A percentile compares a stretch with the other conserved stretches of the same genome.
phyloP scores from a whole-genome alignment of 2,329 filamentous ascomycete species.

The Aspergillus ochraceus region DNA sequence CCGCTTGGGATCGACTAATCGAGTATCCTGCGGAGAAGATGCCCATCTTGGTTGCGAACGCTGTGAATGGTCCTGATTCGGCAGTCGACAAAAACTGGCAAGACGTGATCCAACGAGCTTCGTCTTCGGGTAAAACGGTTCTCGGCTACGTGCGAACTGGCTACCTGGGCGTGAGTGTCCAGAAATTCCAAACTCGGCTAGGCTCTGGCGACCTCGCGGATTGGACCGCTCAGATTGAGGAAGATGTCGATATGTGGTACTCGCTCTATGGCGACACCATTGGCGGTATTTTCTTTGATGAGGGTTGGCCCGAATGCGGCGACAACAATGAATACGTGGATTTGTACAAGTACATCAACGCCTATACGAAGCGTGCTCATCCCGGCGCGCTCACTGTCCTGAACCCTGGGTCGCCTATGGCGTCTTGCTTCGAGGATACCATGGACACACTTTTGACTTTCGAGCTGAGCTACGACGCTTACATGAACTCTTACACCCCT shows the following conservation, averaged over 20 bases:
- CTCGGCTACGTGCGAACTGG: slow-evolving; percentile 22
- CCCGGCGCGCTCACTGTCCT: slow-evolving; percentile 17
- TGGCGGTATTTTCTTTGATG: slow-evolving; percentile 37
- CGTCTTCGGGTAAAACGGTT: slow-evolving; percentile 12
- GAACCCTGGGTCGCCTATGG: slow-evolving; percentile 20
- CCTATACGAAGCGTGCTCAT: slow-evolving; percentile 18
- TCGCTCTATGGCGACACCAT: slow-evolving; percentile 23
- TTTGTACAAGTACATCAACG: slow-evolving; percentile 26
- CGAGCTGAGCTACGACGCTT: slow-evolving; percentile 26
- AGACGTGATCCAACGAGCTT: slow-evolving; percentile 12
- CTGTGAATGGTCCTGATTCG: slow-evolving; percentile 18
- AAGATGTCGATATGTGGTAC: slow-evolving; percentile 21
- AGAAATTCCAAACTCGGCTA: slow-evolving; percentile 16
- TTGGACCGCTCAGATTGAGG: slow-evolving; percentile 18
- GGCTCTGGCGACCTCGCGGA: slow-evolving; percentile 16
- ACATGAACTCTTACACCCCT: slow-evolving; percentile 19
- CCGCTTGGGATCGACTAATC: slow-evolving; percentile 17
- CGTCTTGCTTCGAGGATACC: slow-evolving; percentile 31
- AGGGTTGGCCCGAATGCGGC: slow-evolving; percentile 30
- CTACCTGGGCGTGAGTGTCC: slow-evolving; percentile 17
- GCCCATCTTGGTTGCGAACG: slow-evolving; percentile 17
- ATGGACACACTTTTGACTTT: slow-evolving; percentile 36
- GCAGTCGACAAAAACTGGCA: slow-evolving; percentile 12
- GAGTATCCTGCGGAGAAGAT: slow-evolving; percentile 14
- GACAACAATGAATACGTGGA: slow-evolving; percentile 26